Evolutionary conservation across 352 stramenopile genomes (phyloP).

Genomic region (Pseudoperonospora humuli): DNA sequence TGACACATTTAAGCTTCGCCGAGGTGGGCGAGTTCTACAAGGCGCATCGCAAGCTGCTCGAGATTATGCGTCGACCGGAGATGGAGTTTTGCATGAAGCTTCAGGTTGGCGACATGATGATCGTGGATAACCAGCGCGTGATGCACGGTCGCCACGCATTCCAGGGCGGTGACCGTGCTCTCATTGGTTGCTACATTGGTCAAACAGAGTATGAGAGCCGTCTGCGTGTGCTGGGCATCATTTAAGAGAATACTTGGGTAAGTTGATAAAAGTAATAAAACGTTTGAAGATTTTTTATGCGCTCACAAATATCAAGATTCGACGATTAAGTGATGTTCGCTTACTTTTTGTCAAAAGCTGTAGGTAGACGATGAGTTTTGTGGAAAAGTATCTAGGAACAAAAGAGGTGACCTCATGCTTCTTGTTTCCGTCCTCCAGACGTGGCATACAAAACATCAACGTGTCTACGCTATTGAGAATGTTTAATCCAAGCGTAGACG

Average conservation of each 20-base stretch:
- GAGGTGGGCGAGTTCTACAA: constrained; percentile 67
- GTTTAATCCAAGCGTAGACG: too few relatives aligned
- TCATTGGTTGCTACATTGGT: constrained; percentile 87
- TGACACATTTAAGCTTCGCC: constrained; percentile 73
- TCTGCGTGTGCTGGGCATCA: constrained; percentile 73
- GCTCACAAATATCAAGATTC: too few relatives aligned
- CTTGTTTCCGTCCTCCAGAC: too few relatives aligned
- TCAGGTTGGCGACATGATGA: constrained; percentile 72
- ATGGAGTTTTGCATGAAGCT: constrained; percentile 63
- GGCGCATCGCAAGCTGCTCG: constrained; percentile 61
- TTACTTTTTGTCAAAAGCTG: too few relatives aligned
- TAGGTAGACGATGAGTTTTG: too few relatives aligned
- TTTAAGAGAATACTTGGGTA: constrained; percentile 29
- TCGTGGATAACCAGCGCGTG: constrained; percentile 85
- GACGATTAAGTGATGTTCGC: too few relatives aligned
- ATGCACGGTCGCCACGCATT: constrained; percentile 80
- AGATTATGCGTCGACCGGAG: constrained; percentile 46
- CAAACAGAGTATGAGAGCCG: constrained; percentile 80
- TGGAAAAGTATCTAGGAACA: too few relatives aligned
- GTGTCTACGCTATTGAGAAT: too few relatives aligned
- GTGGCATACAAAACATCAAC: too few relatives aligned
- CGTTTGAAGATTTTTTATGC: constrained; percentile 9
- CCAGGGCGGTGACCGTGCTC: constrained; percentile 56
- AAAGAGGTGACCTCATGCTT: too few relatives aligned
- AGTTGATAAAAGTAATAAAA: background rate